Conservation (phyloP, 495 filamentous ascomycete genomes). For the Collariella sp. region DNA sequence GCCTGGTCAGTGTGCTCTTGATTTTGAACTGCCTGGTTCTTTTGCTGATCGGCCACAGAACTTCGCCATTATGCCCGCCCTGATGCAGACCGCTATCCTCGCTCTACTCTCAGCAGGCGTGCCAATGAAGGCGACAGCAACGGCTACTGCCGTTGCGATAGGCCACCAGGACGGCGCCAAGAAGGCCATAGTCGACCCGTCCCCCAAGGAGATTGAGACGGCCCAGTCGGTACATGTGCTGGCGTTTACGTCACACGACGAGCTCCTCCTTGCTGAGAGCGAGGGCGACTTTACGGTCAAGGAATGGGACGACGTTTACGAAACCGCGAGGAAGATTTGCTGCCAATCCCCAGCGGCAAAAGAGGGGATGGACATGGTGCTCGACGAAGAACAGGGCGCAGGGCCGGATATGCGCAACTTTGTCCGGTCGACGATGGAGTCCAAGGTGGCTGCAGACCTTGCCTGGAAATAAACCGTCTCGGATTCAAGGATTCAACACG, state of each 20-base stretch:
- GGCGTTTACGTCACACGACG: conserved; percentile 64
- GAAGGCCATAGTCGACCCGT: conserved; percentile 46
- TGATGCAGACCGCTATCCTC: conserved; percentile 63
- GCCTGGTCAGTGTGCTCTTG: conserved; percentile 34
- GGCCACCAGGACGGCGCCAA: conserved; percentile 37
- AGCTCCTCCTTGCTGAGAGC: conserved; percentile 71
- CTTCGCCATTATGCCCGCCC: conserved; percentile 61
- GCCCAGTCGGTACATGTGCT: conserved; percentile 68
- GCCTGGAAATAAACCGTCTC: conserved; percentile 46
- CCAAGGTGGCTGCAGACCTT: conserved; percentile 48
- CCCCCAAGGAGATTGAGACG: conserved; percentile 42
- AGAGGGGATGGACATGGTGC: conserved; percentile 41
- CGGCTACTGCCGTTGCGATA: conserved; percentile 55
- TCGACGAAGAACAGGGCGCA: conserved; percentile 32
- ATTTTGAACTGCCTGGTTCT: no score
- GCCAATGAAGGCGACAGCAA: conserved; percentile 62
- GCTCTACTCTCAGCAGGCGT: conserved; percentile 70
- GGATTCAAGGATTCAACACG: no score
- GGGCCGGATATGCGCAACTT: conserved; percentile 47
- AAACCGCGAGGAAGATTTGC: conserved; percentile 57
- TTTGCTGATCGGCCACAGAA: no score
- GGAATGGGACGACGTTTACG: conserved; percentile 65
- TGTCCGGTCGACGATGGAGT: conserved; percentile 55
- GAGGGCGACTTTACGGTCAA: conserved; percentile 69
- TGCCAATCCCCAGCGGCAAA: conserved; percentile 35